Percentiles rank a stretch among this genome's conserved stretches.
Conservation (phyloP, 2,329 filamentous ascomycete species). For the Diaporthe citriasiana region DNA sequence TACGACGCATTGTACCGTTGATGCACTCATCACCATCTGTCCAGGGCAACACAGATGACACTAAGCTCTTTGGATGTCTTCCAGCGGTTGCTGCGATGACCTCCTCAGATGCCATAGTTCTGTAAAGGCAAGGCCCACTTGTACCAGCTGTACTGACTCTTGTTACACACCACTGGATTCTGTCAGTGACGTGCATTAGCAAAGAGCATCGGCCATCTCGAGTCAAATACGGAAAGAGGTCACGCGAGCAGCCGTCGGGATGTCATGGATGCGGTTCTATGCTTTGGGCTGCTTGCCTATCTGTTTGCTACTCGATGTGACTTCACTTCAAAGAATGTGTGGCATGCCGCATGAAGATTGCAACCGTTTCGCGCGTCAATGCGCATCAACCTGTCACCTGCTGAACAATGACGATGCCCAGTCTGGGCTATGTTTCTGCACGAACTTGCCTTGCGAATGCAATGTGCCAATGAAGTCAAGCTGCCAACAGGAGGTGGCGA, state of each 20-base stretch:
- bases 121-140: neutral
- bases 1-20: neutral
- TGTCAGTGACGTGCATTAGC: conserved; percentile 14
- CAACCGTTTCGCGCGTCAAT: conserved; percentile 8
- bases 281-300: neutral
- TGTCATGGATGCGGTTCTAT: neutral
- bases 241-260: conserved; percentile 27
- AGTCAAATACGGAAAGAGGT: conserved; percentile 32
- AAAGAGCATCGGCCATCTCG: neutral
- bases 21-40: neutral
- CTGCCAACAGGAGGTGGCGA: neutral
- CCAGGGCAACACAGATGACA: too few species aligned
- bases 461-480: neutral
- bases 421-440: neutral
- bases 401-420: neutral
- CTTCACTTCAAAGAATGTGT: neutral
- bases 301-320: neutral
- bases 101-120: neutral
- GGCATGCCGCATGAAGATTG: conserved; percentile 14
- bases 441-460: neutral
- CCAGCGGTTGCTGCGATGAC: neutral
- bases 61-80: neutral
- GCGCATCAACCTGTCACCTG: conserved; percentile 2
- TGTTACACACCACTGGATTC: neutral
- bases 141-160: conserved; percentile 6